Conservation (phyloP, 805 yeast species). For the Yarrowia sp. region DNA sequence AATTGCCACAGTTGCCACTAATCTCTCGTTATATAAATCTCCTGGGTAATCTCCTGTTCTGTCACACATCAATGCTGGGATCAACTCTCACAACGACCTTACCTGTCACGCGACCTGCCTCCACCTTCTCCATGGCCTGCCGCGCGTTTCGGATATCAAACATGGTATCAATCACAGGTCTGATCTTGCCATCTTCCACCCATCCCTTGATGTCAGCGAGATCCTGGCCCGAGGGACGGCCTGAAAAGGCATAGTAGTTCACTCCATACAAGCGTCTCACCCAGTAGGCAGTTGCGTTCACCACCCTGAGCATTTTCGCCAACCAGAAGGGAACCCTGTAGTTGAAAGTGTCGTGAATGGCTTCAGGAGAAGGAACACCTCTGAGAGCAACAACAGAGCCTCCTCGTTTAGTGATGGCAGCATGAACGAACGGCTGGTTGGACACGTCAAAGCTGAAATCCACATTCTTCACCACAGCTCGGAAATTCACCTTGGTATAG, state of each 20-base stretch:
- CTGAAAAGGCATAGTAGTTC: slow-evolving; percentile 4
- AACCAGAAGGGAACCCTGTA: not conserved
- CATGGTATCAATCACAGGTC: slow-evolving; percentile 19
- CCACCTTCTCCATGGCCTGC: slow-evolving; percentile 26
- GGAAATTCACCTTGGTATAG: slow-evolving; percentile 52
- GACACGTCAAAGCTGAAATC: slow-evolving; percentile 24
- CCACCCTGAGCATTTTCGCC: not conserved
- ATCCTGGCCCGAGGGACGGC: not conserved
- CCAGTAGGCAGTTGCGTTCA: not conserved
- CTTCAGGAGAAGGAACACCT: slow-evolving; percentile 16
- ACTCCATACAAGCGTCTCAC: not conserved
- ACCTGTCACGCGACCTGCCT: slow-evolving; percentile 1
- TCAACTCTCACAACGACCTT: slow-evolving; percentile 11
- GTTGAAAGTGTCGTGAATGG: slow-evolving; percentile 21
- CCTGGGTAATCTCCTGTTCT: too few relatives aligned
- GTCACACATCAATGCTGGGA: slow-evolving; percentile 4
- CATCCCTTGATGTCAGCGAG: not conserved
- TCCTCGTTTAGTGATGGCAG: slow-evolving; percentile 11
- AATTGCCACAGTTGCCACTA: too few relatives aligned
- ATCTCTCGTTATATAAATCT: too few relatives aligned
- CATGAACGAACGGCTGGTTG: slow-evolving; percentile 10
- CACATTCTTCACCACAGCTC: not conserved
- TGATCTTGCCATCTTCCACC: not conserved
- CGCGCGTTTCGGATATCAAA: slow-evolving; percentile 8
- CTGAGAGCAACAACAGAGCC: slow-evolving; percentile 13